Evolutionary conservation across 73 alveolate genomes (phyloP), one percentile per base, ranked within the genome.

Genomic region (Blepharisma stoltei): DNA sequence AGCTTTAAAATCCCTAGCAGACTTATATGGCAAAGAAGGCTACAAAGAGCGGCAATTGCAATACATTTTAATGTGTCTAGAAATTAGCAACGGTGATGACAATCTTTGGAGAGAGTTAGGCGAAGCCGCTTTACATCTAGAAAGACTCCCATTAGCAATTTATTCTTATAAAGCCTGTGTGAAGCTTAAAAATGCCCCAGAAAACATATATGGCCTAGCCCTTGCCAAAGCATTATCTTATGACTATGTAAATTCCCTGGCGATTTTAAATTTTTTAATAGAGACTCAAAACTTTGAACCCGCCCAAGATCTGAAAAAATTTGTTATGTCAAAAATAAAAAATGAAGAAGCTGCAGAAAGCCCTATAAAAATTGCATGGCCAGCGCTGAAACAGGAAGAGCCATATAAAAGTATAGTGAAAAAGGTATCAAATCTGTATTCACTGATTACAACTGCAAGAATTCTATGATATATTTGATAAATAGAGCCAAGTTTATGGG

Each of bases 211-310:
- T 38, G 46, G 14, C 45, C 5, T 14, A 14, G 14, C 73, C 11
- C 23, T 14, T 25, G 38, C 73, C 18, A 20, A 20, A 60, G 38
- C 18, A 9, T 38, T 60, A 25, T 14, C 73, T 8, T 38, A 60
- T 60, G 73, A 60, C 23, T 60, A 60, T 25, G 23, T 60, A 60
- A 60, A 60, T 25, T n/a, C 73, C 37, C 73, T 60, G 14, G 73
- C 45, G 2, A 60, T 60, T 5, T n/a, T 11, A 2, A 60, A 60
- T 60, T 60, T 14, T 25, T 38, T 60, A 2, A 14, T 60, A 1
- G 73, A 60, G 14, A 25, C 73, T 20, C 23, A 18, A 2, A 14
- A 14, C 23, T 60, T 14, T 60, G 37, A 14, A 14, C 73, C 37
- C 18, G 73, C 73, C 18, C 1, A 60, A n/a, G 46, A 60, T 1